Percentiles rank a stretch among this genome's conserved stretches.
Conservation (phyloP, 208 protist genomes). For the Leishmania guyanensis region DNA sequence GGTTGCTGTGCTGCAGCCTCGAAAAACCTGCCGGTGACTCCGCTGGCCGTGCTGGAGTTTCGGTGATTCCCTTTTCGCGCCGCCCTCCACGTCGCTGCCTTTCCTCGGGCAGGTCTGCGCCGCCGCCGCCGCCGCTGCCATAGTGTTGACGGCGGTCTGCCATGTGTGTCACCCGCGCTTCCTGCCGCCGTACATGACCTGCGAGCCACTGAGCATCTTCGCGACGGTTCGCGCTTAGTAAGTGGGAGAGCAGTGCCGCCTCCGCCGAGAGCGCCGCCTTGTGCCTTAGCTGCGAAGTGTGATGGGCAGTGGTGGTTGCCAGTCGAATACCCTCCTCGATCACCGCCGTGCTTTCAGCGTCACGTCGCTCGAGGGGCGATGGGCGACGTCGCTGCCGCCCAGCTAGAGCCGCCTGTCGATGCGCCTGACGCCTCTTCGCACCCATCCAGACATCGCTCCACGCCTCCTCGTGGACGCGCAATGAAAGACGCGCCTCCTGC, state of each 20-base stretch:
- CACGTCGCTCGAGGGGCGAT: not conserved
- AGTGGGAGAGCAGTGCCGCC: slow-evolving; percentile 11
- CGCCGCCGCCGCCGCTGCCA: not conserved
- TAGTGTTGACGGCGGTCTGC: not conserved
- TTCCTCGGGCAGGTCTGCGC: not conserved
- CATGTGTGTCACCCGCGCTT: slow-evolving; percentile 6
- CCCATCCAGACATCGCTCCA: slow-evolving; percentile 13
- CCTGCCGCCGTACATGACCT: slow-evolving; percentile 17
- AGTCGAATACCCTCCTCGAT: slow-evolving; percentile 4
- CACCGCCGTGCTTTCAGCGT: not conserved
- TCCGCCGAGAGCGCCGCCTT: slow-evolving; percentile 10
- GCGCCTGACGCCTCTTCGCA: not conserved
- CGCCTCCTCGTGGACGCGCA: slow-evolving; percentile 12
- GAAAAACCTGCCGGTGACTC: too few species aligned
- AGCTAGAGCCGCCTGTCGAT: not conserved
- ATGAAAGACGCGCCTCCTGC: slow-evolving; percentile 8
- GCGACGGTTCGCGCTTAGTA: not conserved
- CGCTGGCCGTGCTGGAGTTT: not conserved
- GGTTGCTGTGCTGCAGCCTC: slow-evolving; percentile 8
- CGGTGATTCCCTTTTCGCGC: not conserved
- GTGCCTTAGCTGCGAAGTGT: slow-evolving; percentile 6
- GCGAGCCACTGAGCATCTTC: slow-evolving; percentile 5
- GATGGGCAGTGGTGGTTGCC: slow-evolving; percentile 10
- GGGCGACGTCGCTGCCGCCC: not conserved
- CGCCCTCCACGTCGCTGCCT: not conserved